Base-by-base conservation (phyloP, 169 alveolate species). In the Cryptosporidium ryanae region DNA sequence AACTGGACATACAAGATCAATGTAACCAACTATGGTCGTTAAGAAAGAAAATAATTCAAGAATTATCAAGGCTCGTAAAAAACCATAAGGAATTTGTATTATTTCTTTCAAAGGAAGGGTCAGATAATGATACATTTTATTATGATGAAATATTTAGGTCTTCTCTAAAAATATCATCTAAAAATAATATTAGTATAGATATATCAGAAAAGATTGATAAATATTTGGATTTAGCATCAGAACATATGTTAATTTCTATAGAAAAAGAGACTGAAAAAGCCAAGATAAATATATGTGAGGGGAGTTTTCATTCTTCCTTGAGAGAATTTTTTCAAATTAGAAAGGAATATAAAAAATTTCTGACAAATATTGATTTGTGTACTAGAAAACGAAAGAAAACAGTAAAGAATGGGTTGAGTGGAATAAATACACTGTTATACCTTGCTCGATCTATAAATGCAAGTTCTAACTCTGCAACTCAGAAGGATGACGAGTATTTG, bases 11-110 rank as follows among this genome's bases (percentile, higher is more conserved):
- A 31, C 76, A 76, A 18, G 87, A 59, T 12, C 61, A 76, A 18
- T 76, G 87, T 38, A 76, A 76, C 54, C 68, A 61, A 18, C 71
- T 76, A 21, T 76, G 87, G 87, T 57, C 71, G 38, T 59, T 25
- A n/a, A 55, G 31, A 27, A 68, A 55, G 27, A 25, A 68, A 54
- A 25, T 68, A 17, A 34, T 10, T 8, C 65, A 68, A n/a, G 66
- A 50, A 68, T 29, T 32, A 29, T 68, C 66, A 27, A 68, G 32
- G 25, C 8, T 68, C 4, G 66, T 49, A 27, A 68, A 54, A 29
- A 17, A 31, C n/a, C 83, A 68, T 52, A 68, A 38, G 5, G 66
- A 68, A 44, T 68, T 68, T 10, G 54, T 34, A 27, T 17, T 29
- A 10, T 68, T 68, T 68, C 15, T 68, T 29, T 29, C 29, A 29